Percentiles rank a stretch among this genome's conserved stretches.
Evolutionary conservation across 108 stramenopile species (phyloP).

Genomic region (Pseudonitzschia multistriata): DNA sequence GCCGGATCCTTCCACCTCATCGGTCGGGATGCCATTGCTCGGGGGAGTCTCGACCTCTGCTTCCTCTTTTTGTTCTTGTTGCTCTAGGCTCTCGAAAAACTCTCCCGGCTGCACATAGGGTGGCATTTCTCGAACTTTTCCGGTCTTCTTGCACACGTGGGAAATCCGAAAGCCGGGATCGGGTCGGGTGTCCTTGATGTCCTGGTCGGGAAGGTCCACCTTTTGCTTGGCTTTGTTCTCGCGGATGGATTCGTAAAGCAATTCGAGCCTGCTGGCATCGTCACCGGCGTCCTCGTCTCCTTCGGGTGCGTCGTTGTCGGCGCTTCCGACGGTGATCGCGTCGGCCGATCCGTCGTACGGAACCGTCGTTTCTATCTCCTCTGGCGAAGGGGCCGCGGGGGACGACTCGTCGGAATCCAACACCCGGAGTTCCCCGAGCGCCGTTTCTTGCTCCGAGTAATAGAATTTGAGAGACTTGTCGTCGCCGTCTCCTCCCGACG

Average conservation of each 20-base stretch:
- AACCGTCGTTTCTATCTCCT: conserved; percentile 1
- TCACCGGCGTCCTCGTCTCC: background rate
- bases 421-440: background rate
- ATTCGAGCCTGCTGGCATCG: conserved; percentile 34
- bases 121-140: conserved; percentile 65
- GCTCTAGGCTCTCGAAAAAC: conserved; percentile 36
- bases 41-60: background rate
- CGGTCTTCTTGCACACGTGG: conserved; percentile 50
- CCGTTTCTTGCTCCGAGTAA: conserved; percentile 16
- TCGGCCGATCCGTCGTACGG: conserved; percentile 36
- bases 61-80: background rate
- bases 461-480: conserved; percentile 8
- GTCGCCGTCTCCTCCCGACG: background rate
- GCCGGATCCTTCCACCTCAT: conserved; percentile 1
- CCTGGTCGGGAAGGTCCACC: conserved; percentile 29
- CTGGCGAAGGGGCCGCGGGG: background rate
- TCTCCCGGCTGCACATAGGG: conserved; percentile 74
- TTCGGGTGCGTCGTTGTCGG: background rate
- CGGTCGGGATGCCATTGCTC: background rate
- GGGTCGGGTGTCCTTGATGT: conserved; percentile 37
- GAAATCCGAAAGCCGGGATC: conserved; percentile 77
- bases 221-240: conserved; percentile 55
- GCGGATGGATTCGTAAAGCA: conserved; percentile 53
- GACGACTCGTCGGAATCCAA: background rate
- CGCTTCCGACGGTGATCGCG: conserved; percentile 40